Base-by-base conservation (phyloP, 139 green algal genomes). In the Deuterostichococcus epilithicus region DNA sequence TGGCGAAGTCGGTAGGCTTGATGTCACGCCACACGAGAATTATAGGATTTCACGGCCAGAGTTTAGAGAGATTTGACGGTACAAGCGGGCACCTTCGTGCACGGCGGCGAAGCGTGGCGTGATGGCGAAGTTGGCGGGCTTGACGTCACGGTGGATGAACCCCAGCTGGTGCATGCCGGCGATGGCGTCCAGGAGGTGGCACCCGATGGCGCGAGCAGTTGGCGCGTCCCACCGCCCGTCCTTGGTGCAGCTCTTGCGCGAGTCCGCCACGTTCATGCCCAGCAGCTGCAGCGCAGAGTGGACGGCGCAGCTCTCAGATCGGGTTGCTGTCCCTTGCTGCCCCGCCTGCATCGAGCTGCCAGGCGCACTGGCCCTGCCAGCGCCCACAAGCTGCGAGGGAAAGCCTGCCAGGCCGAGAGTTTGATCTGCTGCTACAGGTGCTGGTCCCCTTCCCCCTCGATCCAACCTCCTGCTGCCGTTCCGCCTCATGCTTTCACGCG, bases 1-100 rank as follows among this genome's bases (percentile, higher is more conserved):
- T n/a, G 34, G 81, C 86, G 79, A 93, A 96, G 80, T 96, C 96
- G 32, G 92, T 88, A n/a, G 91, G 92, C 81, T 97, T 97, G 26
- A 97, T 87, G 72, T 97, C 92, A 0, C 92, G 75, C 79, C 94
- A 89, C 37, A 97, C 83, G 60, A 80, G n/a, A n/a, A n/a, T n/a
- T n/a, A n/a, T n/a, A n/a, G n/a, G n/a, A n/a, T n/a, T n/a, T n/a
- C n/a, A n/a, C n/a, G n/a, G n/a, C n/a, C n/a, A n/a, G n/a, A n/a
- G n/a, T n/a, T n/a, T n/a, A n/a, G n/a, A n/a, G n/a, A n/a, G n/a
- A n/a, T n/a, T n/a, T n/a, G n/a, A n/a, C n/a, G n/a, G n/a, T 34
- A 44, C 18, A 63, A 63, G 20, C 18, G 52, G 18, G 26, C 3
- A 63, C 52, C 52, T 63, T 63, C 52, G 18, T 63, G 52, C 52